These are phyloP conservation scores for Fusarium protoensiforme DNA, from an alignment of 2,329 filamentous ascomycete species.

Conservation along the genomic window DNA sequence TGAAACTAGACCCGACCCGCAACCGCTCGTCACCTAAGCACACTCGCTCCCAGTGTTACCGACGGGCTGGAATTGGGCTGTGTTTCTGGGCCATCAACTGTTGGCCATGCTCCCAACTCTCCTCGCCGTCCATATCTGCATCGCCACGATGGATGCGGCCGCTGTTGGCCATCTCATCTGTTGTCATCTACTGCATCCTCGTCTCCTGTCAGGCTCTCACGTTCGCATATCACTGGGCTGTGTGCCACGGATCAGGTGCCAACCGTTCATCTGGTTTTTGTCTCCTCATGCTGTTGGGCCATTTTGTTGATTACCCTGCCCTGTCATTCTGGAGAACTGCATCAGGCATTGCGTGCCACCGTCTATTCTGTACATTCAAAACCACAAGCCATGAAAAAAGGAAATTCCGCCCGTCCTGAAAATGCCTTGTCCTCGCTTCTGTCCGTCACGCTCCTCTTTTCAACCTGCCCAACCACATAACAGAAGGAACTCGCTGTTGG, in stretches of 20 bases:
- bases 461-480: conserved; percentile 14
- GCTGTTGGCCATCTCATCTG: neutral
- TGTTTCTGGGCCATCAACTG: neutral
- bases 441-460: neutral
- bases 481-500: conserved; percentile 15
- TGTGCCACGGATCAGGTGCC: neutral
- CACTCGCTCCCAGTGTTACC: neutral
- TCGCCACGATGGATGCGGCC: conserved; percentile 7
- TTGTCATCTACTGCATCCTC: neutral
- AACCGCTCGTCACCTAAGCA: conserved; percentile 7
- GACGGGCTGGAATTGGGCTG: conserved; percentile 8
- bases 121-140: neutral
- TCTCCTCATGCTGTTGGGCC: neutral
- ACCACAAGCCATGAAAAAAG: conserved; percentile 22
- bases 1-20: conserved; percentile 4
- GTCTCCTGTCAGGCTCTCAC: neutral
- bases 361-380: conserved; percentile 37
- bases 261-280: neutral
- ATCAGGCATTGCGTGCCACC: conserved; percentile 27
- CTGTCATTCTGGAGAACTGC: conserved; percentile 30
- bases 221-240: neutral
- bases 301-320: conserved; percentile 32
- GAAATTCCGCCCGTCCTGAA: conserved; percentile 22
- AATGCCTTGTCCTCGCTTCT: conserved; percentile 5
- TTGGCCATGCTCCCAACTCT: conserved; percentile 1